Evolutionary conservation across 768 basidiomycete species (phyloP), one percentile per base, ranked within the genome.

Genomic region (Steccherinum ochraceum): DNA sequence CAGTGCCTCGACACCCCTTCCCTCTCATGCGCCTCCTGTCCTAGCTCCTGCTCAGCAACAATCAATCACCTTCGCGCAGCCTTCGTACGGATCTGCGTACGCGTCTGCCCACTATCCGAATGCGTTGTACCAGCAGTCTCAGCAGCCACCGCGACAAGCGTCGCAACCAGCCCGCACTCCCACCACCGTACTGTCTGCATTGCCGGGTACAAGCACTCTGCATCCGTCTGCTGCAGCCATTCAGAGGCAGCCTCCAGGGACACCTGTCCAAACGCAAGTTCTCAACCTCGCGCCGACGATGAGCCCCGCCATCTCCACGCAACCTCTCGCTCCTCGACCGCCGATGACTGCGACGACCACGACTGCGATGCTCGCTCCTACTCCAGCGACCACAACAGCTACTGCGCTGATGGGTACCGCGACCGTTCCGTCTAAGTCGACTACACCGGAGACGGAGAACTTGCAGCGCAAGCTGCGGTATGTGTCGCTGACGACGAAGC

Each of bases 401-500:
- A n/a, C 21, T 7, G 5, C 18, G n/a, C 7, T 5, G 7, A 23
- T 19, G 41, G 41, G 16, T 7, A 43, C 41, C 10, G 41, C 45
- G 4, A 21, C 49, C 11, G 25, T 49, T 1, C 23, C 49, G 13
- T 45, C 59, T 2, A 56, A 55, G 41, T 54, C 57, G 16, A 49
- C 56, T 12, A 56, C 62, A 3, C 54, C 60, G 1, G 21, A 55
- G 12, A 45, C 52, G 26, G 27, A 45, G 23, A 25, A 49, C 21
- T 45, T 49, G 12, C 58, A 54, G 45, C 40, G 55, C 2, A 56
- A 46, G 49, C 66, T 88, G 52, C 78, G 76, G 54, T 72, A 70
- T 35, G 71, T 85, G 27, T 71, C 63, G n/a, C 61, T 85, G 50
- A 69, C 66, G 35, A 74, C 81, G n/a, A 71, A 81, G 45, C 88